Conservation (phyloP, 768 basidiomycete species). For the Postia placenta region DNA sequence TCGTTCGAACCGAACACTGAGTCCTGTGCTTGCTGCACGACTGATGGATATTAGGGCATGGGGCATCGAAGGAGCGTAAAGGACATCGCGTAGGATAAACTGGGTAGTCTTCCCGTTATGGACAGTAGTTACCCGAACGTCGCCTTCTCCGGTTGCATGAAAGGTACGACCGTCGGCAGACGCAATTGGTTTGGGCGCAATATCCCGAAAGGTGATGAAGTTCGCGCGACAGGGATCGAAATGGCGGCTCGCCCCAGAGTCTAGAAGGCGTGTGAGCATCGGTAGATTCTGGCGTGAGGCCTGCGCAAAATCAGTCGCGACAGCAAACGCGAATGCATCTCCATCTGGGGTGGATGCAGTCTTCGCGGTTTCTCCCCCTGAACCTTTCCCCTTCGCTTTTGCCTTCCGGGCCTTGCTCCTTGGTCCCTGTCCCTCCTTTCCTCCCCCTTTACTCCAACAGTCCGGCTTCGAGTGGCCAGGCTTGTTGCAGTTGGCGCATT, state of each 20-base stretch:
- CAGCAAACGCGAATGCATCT: no score
- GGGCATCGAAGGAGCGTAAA: slow-evolving; percentile 15
- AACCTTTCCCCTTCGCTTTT: no score
- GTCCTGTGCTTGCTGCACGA: slow-evolving; percentile 11
- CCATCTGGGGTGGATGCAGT: no score
- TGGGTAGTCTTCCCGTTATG: slow-evolving; percentile 11
- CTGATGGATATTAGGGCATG: slow-evolving; percentile 18
- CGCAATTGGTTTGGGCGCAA: slow-evolving; percentile 20
- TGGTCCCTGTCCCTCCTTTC: no score
- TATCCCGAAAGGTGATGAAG: slow-evolving; percentile 23
- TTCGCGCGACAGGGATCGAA: slow-evolving; percentile 28
- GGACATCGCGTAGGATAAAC: slow-evolving; percentile 11
- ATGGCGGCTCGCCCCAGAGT: slow-evolving; percentile 33
- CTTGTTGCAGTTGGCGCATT: no score
- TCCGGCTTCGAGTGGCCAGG: no score
- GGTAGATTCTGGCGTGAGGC: no score
- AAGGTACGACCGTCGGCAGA: slow-evolving; percentile 21
- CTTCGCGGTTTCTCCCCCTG: no score
- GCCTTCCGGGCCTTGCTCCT: no score
- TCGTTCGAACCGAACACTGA: slow-evolving; percentile 3
- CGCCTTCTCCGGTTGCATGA: slow-evolving; percentile 19
- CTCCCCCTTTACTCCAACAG: no score
- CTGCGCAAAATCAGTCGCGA: no score
- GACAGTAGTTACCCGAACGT: slow-evolving; percentile 15
- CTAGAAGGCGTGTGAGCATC: slow-evolving; percentile 21